Evolutionary conservation across 2,329 filamentous ascomycete species (phyloP).

Genomic region (Claviceps pazoutovae): DNA sequence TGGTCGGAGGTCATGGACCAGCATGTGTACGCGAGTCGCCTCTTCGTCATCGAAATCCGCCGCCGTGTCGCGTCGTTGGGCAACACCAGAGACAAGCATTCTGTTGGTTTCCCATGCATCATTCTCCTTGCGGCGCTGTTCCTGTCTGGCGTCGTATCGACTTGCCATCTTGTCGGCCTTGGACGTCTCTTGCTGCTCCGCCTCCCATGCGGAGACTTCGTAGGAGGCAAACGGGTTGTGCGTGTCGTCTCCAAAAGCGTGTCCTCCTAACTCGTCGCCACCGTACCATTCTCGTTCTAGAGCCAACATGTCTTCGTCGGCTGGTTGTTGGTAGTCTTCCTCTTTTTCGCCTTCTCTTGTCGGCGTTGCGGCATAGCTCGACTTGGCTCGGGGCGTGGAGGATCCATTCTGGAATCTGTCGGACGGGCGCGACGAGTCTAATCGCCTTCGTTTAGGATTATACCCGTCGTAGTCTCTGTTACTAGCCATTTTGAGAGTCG

Average conservation of each 20-base stretch:
- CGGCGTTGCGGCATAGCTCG: constrained; percentile 28
- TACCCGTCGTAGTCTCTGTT: constrained; percentile 24
- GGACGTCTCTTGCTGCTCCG: constrained; percentile 63
- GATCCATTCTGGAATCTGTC: constrained; percentile 19
- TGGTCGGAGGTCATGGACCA: constrained; percentile 86
- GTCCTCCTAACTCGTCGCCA: constrained; percentile 66
- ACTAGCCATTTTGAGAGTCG: constrained; percentile 16
- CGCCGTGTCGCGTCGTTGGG: constrained; percentile 71
- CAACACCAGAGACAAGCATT: constrained; percentile 92
- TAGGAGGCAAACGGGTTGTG: constrained; percentile 81
- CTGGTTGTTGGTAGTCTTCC: constrained; percentile 42
- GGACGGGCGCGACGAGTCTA: constrained; percentile 19
- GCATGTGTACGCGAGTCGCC: constrained; percentile 70
- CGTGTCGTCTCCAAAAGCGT: constrained; percentile 79
- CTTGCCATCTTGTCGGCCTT: constrained; percentile 69
- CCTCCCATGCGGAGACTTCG: constrained; percentile 59
- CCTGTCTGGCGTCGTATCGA: constrained; percentile 52
- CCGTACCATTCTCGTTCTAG: constrained; percentile 90
- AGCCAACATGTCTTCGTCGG: constrained; percentile 56
- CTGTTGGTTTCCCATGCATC: constrained; percentile 98
- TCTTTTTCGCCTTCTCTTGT: constrained; percentile 21
- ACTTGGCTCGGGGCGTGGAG: constrained; percentile 21
- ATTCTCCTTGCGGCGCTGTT: constrained; percentile 84
- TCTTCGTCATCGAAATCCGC: constrained; percentile 88
- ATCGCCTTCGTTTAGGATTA: constrained; percentile 25